phyloP scores from a whole-genome alignment of 192 early-diverging fungal genomes.

The Coemansia pectinata region DNA sequence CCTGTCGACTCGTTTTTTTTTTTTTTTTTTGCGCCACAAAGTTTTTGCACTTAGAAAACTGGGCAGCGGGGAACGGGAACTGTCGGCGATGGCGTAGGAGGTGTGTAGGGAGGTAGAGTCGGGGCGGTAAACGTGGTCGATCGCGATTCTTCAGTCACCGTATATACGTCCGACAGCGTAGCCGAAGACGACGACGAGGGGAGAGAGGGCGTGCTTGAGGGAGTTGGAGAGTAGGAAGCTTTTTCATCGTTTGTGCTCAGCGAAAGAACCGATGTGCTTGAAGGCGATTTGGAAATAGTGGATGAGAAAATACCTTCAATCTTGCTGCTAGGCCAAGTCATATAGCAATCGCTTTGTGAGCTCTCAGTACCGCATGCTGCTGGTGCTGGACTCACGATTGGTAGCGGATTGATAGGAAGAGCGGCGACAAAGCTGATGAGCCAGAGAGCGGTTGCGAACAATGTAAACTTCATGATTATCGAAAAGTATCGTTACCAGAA shows the following conservation, averaged over 20 bases:
- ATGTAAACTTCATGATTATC: not conserved
- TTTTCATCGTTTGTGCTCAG: not conserved
- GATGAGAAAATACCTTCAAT: not conserved
- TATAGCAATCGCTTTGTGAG: not conserved
- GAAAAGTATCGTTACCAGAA: not conserved
- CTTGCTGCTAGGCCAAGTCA: not conserved
- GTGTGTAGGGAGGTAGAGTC: not conserved
- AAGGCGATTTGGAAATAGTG: not conserved
- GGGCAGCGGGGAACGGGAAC: not conserved
- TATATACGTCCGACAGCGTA: too few relatives aligned
- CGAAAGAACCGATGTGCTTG: not conserved
- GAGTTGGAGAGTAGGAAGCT: not conserved
- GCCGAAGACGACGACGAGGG: too few relatives aligned
- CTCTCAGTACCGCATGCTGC: not conserved
- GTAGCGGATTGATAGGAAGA: not conserved
- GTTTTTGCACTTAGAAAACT: not conserved
- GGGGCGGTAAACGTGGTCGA: not conserved
- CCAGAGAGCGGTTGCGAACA: not conserved
- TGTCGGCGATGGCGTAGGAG: not conserved
- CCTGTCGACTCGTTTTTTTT: not conserved
- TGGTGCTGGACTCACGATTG: not conserved
- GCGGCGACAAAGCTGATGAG: not conserved
- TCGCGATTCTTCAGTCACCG: not conserved
- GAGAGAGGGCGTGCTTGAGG: not conserved
- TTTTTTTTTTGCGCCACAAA: not conserved